Evolutionary conservation across 331 rosid genomes (phyloP).

Genomic region (Arachis monticola): DNA sequence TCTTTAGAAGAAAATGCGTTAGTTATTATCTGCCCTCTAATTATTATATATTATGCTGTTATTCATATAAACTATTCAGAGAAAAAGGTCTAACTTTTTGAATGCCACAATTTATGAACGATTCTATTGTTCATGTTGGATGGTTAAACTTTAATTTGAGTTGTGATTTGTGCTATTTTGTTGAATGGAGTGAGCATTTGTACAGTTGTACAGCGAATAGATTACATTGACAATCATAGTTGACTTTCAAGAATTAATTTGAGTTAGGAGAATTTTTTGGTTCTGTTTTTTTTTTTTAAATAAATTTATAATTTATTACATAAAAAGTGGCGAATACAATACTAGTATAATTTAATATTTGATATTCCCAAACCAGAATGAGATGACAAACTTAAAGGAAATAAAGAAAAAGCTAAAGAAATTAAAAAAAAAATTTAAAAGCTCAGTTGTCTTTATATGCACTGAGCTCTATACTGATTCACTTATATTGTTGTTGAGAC

Average conservation of each 20-base stretch:
- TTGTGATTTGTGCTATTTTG: background rate
- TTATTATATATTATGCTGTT: background rate
- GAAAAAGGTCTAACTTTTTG: conserved; percentile 11
- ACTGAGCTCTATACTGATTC: no score
- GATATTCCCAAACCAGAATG: no score
- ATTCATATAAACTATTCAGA: conserved; percentile 1
- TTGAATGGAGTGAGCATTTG: conserved; percentile 5
- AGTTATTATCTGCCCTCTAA: conserved; percentile 17
- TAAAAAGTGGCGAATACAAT: no score
- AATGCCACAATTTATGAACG: background rate
- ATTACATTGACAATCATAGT: conserved; percentile 31
- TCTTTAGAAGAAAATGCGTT: conserved; percentile 22
- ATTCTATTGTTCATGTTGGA: conserved; percentile 19
- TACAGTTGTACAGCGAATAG: background rate
- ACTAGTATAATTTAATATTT: no score
- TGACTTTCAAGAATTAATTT: conserved; percentile 31
- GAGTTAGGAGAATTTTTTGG: conserved; percentile 16
- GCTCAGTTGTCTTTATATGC: no score
- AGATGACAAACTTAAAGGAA: no score
- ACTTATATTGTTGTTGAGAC: no score
- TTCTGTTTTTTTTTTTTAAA: background rate
- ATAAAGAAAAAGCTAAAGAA: no score
- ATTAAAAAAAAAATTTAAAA: no score
- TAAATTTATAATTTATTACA: no score
- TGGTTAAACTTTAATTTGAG: conserved; percentile 17